Base-by-base conservation (phyloP, 345 rosid genomes). In the Populus pruinosa region DNA sequence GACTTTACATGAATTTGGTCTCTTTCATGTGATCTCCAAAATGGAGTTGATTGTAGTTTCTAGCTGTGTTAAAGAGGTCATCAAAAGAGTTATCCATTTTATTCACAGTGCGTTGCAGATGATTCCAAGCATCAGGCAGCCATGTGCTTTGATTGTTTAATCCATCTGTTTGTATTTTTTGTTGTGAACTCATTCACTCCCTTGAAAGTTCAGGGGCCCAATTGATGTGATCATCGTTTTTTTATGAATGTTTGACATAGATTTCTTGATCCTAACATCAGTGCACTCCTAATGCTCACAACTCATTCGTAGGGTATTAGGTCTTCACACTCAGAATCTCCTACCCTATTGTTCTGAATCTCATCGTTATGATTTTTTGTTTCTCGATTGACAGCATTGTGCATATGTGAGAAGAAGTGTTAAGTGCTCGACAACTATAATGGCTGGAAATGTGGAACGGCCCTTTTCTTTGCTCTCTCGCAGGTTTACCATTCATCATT, bases 31-130 rank as follows among this genome's bases (percentile, higher is more conserved):
- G 67, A 74, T 78, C 71, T 41, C 17, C 33, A 70, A 80, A 59
- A 93, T 95, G 99, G 91, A 89, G 87, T 89, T 95, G 75, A 77
- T 86, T 77, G 88, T 93, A 29, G 90, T 91, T 86, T 89, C 94
- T 3, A 94, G 93, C 55, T 83, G 93, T 82, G 97, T 97, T 33
- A 88, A 91, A 85, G 95, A 93, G 82, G 79, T 91, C 71, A 47
- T 91, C 86, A 90, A 88, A 76, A 92, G 87, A 71, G 14, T 56
- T 56, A 4, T n/a, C 14, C 63, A 23, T 53, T 8, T 1, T 9
- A 8, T 23, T 56, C 29, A 23, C 63, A n/a, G 63, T 10, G 25
- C 63, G 27, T 4, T n/a, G 63, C 23, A 21, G 63, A 9, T n/a
- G 29, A n/a, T 56, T 56, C 29, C 63, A 56, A n/a, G 29, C 63